These are phyloP conservation scores for Soucietia sequanensis DNA, from an alignment of 805 yeast species.

Conservation along the genomic window DNA sequence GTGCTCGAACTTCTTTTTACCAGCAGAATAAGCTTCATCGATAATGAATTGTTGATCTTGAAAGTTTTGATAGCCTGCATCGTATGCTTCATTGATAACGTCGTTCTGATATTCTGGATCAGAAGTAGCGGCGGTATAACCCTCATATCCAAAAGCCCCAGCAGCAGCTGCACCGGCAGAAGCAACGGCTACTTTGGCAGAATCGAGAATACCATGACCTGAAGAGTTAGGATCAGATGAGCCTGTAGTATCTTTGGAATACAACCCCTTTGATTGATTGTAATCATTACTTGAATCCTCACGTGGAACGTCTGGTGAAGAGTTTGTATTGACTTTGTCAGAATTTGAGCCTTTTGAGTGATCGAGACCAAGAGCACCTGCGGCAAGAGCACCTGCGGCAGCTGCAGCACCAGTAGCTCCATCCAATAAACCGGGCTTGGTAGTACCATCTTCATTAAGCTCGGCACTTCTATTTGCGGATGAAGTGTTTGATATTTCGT, in stretches of 20 bases:
- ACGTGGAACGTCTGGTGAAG: no score
- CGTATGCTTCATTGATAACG: conserved; percentile 7
- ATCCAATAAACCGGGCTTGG: conserved; percentile 12
- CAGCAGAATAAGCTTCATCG: conserved; percentile 4
- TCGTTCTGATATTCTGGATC: conserved; percentile 11
- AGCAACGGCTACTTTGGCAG: conserved; percentile 14
- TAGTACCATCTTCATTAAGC: conserved; percentile 4
- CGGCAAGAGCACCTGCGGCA: conserved; percentile 10
- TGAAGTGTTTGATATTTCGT: neutral
- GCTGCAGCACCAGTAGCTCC: conserved; percentile 13
- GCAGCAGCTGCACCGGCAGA: conserved; percentile 22
- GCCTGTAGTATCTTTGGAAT: neutral
- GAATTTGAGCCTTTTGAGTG: conserved; percentile 1
- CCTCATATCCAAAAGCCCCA: conserved; percentile 13
- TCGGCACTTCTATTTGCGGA: neutral
- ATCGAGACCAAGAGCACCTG: conserved; percentile 3
- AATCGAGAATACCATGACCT: conserved; percentile 14
- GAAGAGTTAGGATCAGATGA: neutral
- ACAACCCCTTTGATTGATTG: no score
- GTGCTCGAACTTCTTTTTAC: neutral
- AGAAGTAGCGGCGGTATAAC: conserved; percentile 4
- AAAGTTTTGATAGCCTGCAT: conserved; percentile 6
- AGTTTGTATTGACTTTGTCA: no score
- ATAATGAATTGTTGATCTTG: neutral
- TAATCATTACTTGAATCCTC: no score